Percentiles rank a stretch among this genome's conserved stretches.
phyloP scores from a whole-genome alignment of 768 basidiomycete genomes.

The Kwoniella botswanensis region DNA sequence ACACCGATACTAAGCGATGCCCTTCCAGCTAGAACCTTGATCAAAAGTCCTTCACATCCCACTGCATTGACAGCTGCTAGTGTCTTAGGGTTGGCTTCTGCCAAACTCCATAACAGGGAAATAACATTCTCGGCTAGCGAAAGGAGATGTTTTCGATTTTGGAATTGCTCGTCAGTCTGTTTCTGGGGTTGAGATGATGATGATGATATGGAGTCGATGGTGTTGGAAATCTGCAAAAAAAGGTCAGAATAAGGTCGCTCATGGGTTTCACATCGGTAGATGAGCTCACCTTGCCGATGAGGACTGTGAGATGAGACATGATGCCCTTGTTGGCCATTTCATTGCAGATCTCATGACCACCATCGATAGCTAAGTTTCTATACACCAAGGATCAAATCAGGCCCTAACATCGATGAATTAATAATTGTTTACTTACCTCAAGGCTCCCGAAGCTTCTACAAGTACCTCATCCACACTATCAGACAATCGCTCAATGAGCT shows the following conservation, averaged over 20 bases:
- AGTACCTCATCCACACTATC: slow-evolving; percentile 90
- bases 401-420: background rate
- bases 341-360: slow-evolving; percentile 91
- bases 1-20: slow-evolving; percentile 72
- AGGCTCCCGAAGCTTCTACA: slow-evolving; percentile 83
- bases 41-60: slow-evolving; percentile 77
- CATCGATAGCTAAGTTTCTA: slow-evolving; percentile 93
- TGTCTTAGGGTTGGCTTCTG: slow-evolving; percentile 85
- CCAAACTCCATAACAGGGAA: slow-evolving; percentile 90
- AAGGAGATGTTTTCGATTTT: slow-evolving; percentile 74
- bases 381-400: background rate
- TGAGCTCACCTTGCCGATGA: slow-evolving; percentile 43
- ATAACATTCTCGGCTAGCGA: slow-evolving; percentile 91
- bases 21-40: slow-evolving; percentile 81
- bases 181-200: slow-evolving; percentile 18
- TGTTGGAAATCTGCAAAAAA: slow-evolving; percentile 69
- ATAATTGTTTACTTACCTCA: slow-evolving; percentile 67
- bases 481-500: slow-evolving; percentile 81
- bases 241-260: too few relatives aligned
- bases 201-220: slow-evolving; percentile 67
- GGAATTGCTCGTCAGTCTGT: slow-evolving; percentile 70
- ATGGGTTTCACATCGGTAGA: too few relatives aligned
- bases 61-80: slow-evolving; percentile 83
- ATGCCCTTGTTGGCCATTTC: slow-evolving; percentile 98
- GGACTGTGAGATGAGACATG: slow-evolving; percentile 63